Percentiles rank a stretch among this genome's conserved stretches.
Conservation (phyloP, 2,329 filamentous ascomycete genomes). For the Cadophora malorum region DNA sequence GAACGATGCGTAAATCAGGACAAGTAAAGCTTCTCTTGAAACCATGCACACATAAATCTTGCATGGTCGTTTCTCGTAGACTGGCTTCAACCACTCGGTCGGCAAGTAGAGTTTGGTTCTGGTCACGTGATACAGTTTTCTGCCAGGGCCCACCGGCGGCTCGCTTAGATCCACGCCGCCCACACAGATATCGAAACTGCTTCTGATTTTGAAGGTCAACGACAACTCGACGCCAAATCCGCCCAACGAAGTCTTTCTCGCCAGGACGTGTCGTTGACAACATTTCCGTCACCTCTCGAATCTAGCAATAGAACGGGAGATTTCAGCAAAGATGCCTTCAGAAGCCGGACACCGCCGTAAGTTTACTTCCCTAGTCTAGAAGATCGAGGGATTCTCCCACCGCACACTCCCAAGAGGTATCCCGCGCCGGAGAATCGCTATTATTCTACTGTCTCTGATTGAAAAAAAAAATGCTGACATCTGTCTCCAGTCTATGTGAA, state of each 20-base stretch:
- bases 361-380: constrained; percentile 49
- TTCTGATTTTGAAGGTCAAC: constrained; percentile 18
- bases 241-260: constrained; percentile 43
- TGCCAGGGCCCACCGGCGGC: constrained; percentile 11
- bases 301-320: constrained; percentile 54
- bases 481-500: constrained; percentile 79
- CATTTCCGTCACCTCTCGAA: constrained; percentile 43
- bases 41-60: neutral
- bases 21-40: neutral
- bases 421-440: neutral
- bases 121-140: neutral
- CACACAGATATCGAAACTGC: constrained; percentile 29
- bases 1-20: no score
- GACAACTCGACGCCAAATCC: constrained; percentile 43
- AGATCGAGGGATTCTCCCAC: constrained; percentile 3
- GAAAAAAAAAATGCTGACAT: constrained; percentile 42
- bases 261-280: constrained; percentile 43
- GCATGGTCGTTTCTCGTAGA: neutral
- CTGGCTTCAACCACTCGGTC: neutral
- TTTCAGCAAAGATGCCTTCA: constrained; percentile 80
- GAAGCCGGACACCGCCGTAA: constrained; percentile 89
- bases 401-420: neutral
- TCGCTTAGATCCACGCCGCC: constrained; percentile 16
- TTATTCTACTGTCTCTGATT: constrained; percentile 4
- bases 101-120: neutral